Conservation (phyloP, 768 basidiomycete species). For the Russula sp. region DNA sequence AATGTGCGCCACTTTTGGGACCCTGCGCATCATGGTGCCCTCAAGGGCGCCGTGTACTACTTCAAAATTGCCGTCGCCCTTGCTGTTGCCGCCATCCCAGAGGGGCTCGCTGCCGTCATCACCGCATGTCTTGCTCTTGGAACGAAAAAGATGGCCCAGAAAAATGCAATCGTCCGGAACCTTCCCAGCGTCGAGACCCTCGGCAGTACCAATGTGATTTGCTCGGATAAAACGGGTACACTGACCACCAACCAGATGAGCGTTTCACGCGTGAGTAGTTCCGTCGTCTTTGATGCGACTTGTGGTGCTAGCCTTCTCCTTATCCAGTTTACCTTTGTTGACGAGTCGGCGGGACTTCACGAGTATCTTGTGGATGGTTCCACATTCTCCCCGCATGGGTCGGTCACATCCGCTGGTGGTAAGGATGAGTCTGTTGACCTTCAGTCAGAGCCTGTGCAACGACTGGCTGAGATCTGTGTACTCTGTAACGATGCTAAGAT, state of each 20-base stretch:
- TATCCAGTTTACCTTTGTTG: conserved; percentile 67
- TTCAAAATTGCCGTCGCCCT: conserved; percentile 99
- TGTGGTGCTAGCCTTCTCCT: not conserved
- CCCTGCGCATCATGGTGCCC: conserved; percentile 81
- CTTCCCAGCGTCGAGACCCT: conserved; percentile 96
- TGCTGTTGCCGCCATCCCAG: conserved; percentile 98
- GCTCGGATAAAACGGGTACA: conserved; percentile 97
- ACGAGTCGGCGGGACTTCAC: conserved; percentile 43
- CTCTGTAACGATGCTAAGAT: conserved; percentile 94
- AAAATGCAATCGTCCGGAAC: conserved; percentile 96
- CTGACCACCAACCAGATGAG: conserved; percentile 98
- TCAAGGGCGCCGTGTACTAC: conserved; percentile 96
- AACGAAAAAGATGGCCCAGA: conserved; percentile 99
- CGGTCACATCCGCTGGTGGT: conserved; percentile 60
- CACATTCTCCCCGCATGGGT: conserved; percentile 84
- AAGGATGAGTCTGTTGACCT: conserved; percentile 53
- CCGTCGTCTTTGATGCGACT: not conserved
- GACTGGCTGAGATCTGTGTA: conserved; percentile 86
- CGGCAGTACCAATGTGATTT: conserved; percentile 97
- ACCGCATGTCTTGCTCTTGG: conserved; percentile 95
- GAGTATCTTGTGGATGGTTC: conserved; percentile 87
- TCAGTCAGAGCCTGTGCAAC: conserved; percentile 64
- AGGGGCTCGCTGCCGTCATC: conserved; percentile 97
- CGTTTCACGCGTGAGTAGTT: conserved; percentile 60
- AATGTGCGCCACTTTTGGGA: conserved; percentile 97